Evolutionary conservation across 306 rosid species (phyloP).

Genomic region (Prosopis cineraria): DNA sequence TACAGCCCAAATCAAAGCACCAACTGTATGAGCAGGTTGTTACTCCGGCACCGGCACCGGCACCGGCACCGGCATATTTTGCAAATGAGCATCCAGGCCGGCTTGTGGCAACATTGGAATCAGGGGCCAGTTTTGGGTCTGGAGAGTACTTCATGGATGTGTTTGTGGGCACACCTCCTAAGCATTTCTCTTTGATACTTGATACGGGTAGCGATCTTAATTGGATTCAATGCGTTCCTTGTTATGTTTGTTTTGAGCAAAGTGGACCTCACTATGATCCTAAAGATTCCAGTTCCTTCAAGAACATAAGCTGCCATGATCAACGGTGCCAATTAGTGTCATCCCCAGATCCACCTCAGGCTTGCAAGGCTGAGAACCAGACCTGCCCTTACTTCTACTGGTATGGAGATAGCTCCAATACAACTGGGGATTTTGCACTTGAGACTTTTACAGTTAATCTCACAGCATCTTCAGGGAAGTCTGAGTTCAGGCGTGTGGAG

Average conservation of each 20-base stretch:
- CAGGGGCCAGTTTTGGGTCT: slow-evolving; percentile 95
- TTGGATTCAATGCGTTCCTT: slow-evolving; percentile 97
- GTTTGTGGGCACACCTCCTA: slow-evolving; percentile 91
- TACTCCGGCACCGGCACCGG: slow-evolving; percentile 46
- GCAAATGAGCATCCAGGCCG: slow-evolving; percentile 45
- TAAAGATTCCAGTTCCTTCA: slow-evolving; percentile 66
- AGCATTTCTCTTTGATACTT: slow-evolving; percentile 81
- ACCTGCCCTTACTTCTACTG: slow-evolving; percentile 90
- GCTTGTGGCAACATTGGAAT: slow-evolving; percentile 86
- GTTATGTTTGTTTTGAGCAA: slow-evolving; percentile 90
- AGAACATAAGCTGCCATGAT: slow-evolving; percentile 73
- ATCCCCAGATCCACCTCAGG: slow-evolving; percentile 83
- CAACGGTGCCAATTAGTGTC: slow-evolving; percentile 70
- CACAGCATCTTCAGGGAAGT: slow-evolving; percentile 49
- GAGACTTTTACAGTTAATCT: slow-evolving; percentile 91
- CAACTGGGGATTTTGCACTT: slow-evolving; percentile 85
- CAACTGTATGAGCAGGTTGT: slow-evolving; percentile 1
- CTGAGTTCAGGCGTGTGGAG: slow-evolving; percentile 61
- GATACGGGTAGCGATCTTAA: slow-evolving; percentile 98
- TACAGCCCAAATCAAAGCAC: slow-evolving; percentile 32
- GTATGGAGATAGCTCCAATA: slow-evolving; percentile 96
- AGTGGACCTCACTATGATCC: slow-evolving; percentile 84
- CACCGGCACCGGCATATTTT: slow-evolving; percentile 52
- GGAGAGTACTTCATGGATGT: slow-evolving; percentile 99
- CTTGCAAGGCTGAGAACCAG: slow-evolving; percentile 73